Evolutionary conservation across 169 alveolate species (phyloP).

Genomic region (Amoebophrya sp.): DNA sequence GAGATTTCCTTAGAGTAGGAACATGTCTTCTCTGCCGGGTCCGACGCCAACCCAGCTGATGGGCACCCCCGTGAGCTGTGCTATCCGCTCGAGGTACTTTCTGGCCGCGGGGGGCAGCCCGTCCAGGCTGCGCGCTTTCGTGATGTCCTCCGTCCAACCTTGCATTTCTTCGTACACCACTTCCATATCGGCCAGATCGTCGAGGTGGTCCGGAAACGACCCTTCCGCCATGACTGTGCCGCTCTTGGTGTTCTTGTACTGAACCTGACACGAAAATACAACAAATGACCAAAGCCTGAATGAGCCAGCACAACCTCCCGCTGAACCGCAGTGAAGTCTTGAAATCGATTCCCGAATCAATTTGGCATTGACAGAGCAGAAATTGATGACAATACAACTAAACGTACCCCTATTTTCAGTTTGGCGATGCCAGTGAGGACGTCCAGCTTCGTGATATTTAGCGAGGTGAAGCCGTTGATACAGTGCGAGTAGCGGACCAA

Average conservation of each 20-base stretch:
- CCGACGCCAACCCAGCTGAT: slow-evolving; percentile 20
- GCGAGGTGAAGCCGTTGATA: slow-evolving; percentile 55
- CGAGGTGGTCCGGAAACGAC: neutral
- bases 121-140: neutral
- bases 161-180: slow-evolving; percentile 13
- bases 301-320: too few relatives aligned
- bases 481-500: slow-evolving; percentile 40
- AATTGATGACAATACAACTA: too few relatives aligned
- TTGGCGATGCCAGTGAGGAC: slow-evolving; percentile 72
- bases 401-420: slow-evolving; percentile 24
- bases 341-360: too few relatives aligned
- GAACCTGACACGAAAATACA: too few relatives aligned
- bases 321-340: too few relatives aligned
- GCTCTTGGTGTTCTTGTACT: neutral
- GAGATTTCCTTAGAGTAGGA: too few relatives aligned
- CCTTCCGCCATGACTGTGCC: neutral
- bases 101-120: slow-evolving; percentile 16
- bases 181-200: neutral
- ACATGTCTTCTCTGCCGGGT: slow-evolving; percentile 13
- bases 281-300: too few relatives aligned
- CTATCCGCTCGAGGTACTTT: neutral
- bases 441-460: slow-evolving; percentile 79
- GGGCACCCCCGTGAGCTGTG: neutral
- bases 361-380: too few relatives aligned
- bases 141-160: slow-evolving; percentile 13